phyloP scores from a whole-genome alignment of 352 stramenopile genomes.

The Pythium apleroticum region DNA sequence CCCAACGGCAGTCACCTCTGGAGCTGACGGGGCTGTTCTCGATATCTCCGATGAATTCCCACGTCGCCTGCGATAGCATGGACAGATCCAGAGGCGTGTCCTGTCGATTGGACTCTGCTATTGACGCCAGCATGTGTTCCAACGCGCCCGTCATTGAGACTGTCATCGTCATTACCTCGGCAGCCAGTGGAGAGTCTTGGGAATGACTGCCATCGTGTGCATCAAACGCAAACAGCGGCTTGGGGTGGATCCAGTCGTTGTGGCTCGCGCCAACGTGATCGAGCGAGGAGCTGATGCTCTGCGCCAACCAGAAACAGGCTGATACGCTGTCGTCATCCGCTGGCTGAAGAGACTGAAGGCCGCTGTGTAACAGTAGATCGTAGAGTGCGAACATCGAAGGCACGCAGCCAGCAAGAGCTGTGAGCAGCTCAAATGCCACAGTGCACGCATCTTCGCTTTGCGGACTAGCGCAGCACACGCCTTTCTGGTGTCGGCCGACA shows the following conservation, averaged over 20 bases:
- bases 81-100: constrained; percentile 39
- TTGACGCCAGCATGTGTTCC: constrained; percentile 42
- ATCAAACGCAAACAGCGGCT: constrained; percentile 6
- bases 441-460: constrained; percentile 23
- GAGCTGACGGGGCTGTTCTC: constrained; percentile 17
- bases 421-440: constrained; percentile 10
- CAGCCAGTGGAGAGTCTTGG: neutral
- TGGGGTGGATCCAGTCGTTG: constrained; percentile 9
- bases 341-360: neutral
- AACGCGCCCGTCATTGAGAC: constrained; percentile 4
- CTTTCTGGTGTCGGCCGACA: constrained; percentile 7
- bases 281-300: constrained; percentile 2
- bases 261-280: constrained; percentile 9
- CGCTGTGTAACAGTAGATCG: neutral
- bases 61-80: constrained; percentile 52
- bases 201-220: neutral
- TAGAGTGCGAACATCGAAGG: constrained; percentile 17
- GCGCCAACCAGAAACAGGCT: constrained; percentile 14
- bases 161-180: neutral
- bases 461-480: constrained; percentile 2
- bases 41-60: constrained; percentile 55
- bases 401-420: constrained; percentile 13
- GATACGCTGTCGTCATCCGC: constrained; percentile 8
- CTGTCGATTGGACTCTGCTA: constrained; percentile 29
- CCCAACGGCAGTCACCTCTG: neutral